Conservation (phyloP, 192 early-diverging fungal genomes). For the Linnemannia hyalina region DNA sequence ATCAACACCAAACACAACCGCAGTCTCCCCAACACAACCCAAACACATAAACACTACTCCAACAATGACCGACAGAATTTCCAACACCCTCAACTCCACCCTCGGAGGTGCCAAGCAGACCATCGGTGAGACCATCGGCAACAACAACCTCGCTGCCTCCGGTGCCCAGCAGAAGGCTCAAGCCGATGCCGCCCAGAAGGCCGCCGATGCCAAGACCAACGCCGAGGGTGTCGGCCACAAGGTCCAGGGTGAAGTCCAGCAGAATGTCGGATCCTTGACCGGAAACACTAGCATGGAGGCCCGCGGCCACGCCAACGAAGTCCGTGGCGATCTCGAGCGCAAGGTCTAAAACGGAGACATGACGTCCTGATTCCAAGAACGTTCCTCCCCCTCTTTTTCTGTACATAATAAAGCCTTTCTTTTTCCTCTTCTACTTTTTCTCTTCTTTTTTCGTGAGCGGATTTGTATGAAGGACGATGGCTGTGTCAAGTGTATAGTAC, state of each 20-base stretch:
- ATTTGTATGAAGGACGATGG: not conserved
- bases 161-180: slow-evolving; percentile 24
- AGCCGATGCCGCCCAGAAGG: slow-evolving; percentile 9
- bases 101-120: slow-evolving; percentile 34
- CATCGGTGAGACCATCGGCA: slow-evolving; percentile 19
- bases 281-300: slow-evolving; percentile 16
- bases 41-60: not conserved
- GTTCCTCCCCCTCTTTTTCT: not conserved
- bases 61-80: slow-evolving; percentile 3
- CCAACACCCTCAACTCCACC: slow-evolving; percentile 26
- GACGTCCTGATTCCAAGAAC: not conserved
- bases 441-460: not conserved
- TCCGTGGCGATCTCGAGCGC: slow-evolving; percentile 16
- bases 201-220: slow-evolving; percentile 29
- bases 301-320: slow-evolving; percentile 16
- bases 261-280: slow-evolving; percentile 20
- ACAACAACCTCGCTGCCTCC: slow-evolving; percentile 15
- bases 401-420: not conserved
- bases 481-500: not conserved
- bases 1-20: not conserved
- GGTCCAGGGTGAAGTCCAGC: slow-evolving; percentile 6
- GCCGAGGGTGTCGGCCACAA: slow-evolving; percentile 23
- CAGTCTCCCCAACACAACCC: not conserved
- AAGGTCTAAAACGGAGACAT: not conserved
- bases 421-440: not conserved